Percentiles rank a stretch among this genome's conserved stretches.
Conservation (phyloP, 1,284 basidiomycete species). For the Leccinum holopus region DNA sequence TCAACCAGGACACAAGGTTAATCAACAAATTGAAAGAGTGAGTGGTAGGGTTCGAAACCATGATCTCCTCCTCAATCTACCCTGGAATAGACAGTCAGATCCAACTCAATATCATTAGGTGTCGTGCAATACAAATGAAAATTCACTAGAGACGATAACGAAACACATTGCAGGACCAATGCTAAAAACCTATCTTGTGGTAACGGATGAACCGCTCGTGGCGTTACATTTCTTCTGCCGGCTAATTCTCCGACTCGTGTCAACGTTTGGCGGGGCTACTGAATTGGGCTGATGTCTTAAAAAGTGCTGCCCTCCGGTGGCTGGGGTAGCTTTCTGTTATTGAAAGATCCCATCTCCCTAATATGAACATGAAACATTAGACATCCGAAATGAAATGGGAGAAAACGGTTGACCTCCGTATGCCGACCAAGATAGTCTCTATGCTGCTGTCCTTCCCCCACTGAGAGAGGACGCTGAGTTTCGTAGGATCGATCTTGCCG, state of each 20-base stretch:
- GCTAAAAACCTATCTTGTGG: constrained; percentile 20
- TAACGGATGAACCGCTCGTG: constrained; percentile 9
- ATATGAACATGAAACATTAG: constrained; percentile 3
- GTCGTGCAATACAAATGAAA: constrained; percentile 12
- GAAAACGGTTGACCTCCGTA: constrained; percentile 62
- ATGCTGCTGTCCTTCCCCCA: constrained; percentile 81
- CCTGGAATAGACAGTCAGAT: background rate
- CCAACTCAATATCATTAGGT: background rate
- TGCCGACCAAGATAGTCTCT: constrained; percentile 88
- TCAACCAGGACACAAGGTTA: background rate
- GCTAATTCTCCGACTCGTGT: constrained; percentile 7
- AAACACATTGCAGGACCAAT: constrained; percentile 21
- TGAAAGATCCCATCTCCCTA: constrained; percentile 93
- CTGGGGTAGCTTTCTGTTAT: constrained; percentile 93
- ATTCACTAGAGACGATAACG: constrained; percentile 18
- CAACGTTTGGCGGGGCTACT: constrained; percentile 1
- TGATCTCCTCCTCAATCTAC: background rate
- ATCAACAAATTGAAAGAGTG: background rate
- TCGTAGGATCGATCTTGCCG: constrained; percentile 76
- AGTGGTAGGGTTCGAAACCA: background rate
- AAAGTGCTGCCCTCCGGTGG: constrained; percentile 85
- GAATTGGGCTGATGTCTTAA: constrained; percentile 39
- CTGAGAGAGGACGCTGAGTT: constrained; percentile 66
- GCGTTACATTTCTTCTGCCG: constrained; percentile 18
- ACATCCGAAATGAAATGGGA: background rate